phyloP scores from a whole-genome alignment of 257 asterid genomes.

The Solanum lignicaule region DNA sequence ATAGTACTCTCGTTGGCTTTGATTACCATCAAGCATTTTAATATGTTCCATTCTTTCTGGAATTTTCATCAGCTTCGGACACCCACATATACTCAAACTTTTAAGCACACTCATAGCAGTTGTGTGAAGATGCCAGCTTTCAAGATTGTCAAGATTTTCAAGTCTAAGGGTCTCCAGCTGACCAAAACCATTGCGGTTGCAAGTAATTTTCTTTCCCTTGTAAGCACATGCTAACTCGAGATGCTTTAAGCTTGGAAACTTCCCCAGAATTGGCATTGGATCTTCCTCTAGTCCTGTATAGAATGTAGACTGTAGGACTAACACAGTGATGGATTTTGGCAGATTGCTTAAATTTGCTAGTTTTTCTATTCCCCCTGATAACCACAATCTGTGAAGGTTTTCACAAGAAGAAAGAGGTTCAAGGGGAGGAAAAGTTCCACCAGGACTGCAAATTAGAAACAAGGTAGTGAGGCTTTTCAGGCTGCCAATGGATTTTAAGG shows the following conservation, averaged over 20 bases:
- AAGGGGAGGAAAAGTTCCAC: neutral
- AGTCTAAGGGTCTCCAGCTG: neutral
- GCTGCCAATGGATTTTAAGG: neutral
- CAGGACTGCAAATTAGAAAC: neutral
- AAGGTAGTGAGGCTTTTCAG: neutral
- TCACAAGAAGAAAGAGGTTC: neutral
- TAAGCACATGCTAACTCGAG: neutral
- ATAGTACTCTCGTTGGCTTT: too few relatives aligned
- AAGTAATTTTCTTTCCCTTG: neutral
- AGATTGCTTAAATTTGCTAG: neutral
- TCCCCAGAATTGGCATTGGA: too few relatives aligned
- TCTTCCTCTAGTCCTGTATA: neutral
- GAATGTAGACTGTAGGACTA: neutral
- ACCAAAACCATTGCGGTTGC: neutral
- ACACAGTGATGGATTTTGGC: neutral
- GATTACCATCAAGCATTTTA: too few relatives aligned
- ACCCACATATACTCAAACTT: too few relatives aligned
- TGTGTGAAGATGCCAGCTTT: neutral
- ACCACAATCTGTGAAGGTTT: neutral
- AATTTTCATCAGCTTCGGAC: too few relatives aligned
- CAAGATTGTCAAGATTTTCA: neutral
- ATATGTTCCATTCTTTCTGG: too few relatives aligned
- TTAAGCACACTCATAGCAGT: neutral
- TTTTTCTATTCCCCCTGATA: neutral
- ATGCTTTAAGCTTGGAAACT: too few relatives aligned